Evolutionary conservation across 768 basidiomycete genomes (phyloP), one percentile per base, ranked within the genome.

Genomic region (Termitomyces sp.): DNA sequence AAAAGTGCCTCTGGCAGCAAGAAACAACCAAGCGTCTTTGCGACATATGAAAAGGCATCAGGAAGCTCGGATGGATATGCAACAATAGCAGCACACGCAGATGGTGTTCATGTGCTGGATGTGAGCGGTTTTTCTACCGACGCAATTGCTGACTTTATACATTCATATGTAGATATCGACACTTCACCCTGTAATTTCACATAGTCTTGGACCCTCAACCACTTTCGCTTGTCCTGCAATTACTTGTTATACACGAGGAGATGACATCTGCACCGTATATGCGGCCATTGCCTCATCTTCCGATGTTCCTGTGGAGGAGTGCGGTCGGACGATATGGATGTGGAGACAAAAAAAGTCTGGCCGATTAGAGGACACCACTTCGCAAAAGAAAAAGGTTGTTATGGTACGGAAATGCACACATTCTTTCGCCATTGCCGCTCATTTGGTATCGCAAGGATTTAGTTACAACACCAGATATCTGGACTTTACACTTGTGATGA

Each of bases 81-180:
- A 44, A 88, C 88, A 0, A 77, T 89, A 56, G 80, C 88, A 14
- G 86, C 79, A 13, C 88, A 91, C 61, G 81, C 79, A 62, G 89
- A 93, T 57, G 91, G 91, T 33, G 74, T 92, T 41, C 89, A 92
- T 71, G 69, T 93, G 48, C 70, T 89, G 59, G 87, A 92, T 69
- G 90, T 91, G 67, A 65, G 80, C 76, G 20, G 36, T 35, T 57
- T 52, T 51, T 61, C 41, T 18, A 13, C 9, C 16, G n/a, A 26
- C 46, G 50, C 10, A 57, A 13, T 9, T 38, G 56, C 44, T 49
- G 55, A 38, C 50, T 57, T 26, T 52, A 40, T 54, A 36, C 3
- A 14, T 53, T 50, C 18, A 33, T 10, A 20, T 48, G 33, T 55
- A 90, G 88, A 75, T 86, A 26, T 79, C 83, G 33, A 82, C 81